Percentiles rank a stretch among this genome's conserved stretches.
phyloP scores from a whole-genome alignment of 768 basidiomycete species.

The Tylopilus vinaceipallidus region DNA sequence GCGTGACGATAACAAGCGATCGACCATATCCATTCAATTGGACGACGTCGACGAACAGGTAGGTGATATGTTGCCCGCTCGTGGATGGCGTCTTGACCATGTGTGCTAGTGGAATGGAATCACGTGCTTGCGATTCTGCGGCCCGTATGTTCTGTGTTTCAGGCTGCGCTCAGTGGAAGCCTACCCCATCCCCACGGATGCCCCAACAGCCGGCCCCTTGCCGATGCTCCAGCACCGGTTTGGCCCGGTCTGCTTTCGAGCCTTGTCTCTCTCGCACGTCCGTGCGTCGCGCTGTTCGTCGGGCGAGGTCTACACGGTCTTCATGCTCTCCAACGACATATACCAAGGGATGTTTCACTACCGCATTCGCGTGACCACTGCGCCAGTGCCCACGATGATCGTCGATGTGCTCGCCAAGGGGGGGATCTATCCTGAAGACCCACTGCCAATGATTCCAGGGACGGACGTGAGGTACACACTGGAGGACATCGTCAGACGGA shows the following conservation, averaged over 20 bases:
- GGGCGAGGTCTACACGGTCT: constrained; percentile 37
- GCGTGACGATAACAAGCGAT: constrained; percentile 25
- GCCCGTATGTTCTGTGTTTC: constrained; percentile 50
- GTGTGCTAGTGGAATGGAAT: constrained; percentile 41
- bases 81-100: background rate
- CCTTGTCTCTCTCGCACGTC: constrained; percentile 40
- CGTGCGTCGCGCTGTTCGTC: constrained; percentile 28
- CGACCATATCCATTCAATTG: constrained; percentile 19
- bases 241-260: constrained; percentile 38
- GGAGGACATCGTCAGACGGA: background rate
- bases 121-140: constrained; percentile 44
- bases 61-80: constrained; percentile 4
- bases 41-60: constrained; percentile 35
- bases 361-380: constrained; percentile 32
- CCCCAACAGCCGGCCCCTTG: background rate
- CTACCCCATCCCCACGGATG: constrained; percentile 20
- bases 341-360: constrained; percentile 53
- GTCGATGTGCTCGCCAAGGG: constrained; percentile 38
- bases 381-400: constrained; percentile 33
- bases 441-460: background rate
- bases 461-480: background rate
- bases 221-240: constrained; percentile 25
- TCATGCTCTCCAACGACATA: constrained; percentile 42
- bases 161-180: constrained; percentile 52
- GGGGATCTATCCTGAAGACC: background rate